A percentile compares a stretch with the other conserved stretches of the same genome.
Evolutionary conservation across 2,329 filamentous ascomycete genomes (phyloP).

Genomic region (Atkinsonella texensis): DNA sequence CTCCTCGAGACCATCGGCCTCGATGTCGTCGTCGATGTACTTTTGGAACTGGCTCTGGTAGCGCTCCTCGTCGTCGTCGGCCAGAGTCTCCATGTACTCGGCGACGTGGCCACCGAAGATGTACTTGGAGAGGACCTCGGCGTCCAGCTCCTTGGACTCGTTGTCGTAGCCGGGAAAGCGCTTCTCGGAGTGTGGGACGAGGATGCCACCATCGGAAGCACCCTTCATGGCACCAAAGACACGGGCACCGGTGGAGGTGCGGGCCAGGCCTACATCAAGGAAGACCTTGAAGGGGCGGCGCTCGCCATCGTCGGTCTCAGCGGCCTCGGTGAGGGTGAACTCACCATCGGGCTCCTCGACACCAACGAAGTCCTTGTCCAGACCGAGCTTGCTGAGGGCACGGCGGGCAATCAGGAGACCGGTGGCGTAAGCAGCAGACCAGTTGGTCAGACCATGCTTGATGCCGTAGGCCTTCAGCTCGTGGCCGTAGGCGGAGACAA

Average conservation of each 20-base stretch:
- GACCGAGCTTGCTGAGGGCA: conserved; percentile 89
- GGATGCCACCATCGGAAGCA: conserved; percentile 94
- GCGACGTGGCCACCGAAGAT: conserved; percentile 97
- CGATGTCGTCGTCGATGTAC: conserved; percentile 94
- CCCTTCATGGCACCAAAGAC: conserved; percentile 99
- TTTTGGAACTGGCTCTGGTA: conserved; percentile 97
- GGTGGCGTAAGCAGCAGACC: conserved; percentile 92
- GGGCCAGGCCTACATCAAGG: conserved; percentile 94
- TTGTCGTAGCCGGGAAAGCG: conserved; percentile 98
- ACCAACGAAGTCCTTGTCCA: conserved; percentile 86
- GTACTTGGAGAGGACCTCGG: conserved; percentile 96
- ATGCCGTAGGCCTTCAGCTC: conserved; percentile 97
- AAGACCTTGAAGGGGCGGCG: conserved; percentile 99
- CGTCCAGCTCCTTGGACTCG: conserved; percentile 94
- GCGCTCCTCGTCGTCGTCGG: conserved; percentile 99
- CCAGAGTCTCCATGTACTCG: conserved; percentile 99
- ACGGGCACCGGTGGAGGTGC: conserved; percentile 96
- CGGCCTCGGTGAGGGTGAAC: conserved; percentile 89
- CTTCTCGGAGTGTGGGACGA: conserved; percentile 97
- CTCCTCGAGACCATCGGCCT: conserved; percentile 95
- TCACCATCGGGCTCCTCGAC: conserved; percentile 96
- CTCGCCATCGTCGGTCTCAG: conserved; percentile 79
- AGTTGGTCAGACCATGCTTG: conserved; percentile 98
- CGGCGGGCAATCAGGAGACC: conserved; percentile 96
- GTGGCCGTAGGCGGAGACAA: conserved; percentile 84